These are phyloP conservation scores for Fusarium xylarioides DNA, from an alignment of 2,329 filamentous ascomycete genomes.

Conservation along the genomic window DNA sequence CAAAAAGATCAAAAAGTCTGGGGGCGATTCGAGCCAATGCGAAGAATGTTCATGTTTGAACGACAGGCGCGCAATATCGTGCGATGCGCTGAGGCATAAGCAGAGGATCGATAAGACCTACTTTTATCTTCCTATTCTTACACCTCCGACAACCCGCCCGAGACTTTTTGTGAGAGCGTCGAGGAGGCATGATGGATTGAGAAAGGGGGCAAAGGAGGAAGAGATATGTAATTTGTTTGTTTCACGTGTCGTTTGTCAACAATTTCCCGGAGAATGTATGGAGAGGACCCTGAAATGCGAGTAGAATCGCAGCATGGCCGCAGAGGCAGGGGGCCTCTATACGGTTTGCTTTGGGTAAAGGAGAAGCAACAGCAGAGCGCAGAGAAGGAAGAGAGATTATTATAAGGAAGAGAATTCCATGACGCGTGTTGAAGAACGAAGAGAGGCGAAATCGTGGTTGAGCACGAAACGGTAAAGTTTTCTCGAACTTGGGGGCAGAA, in stretches of 20 bases:
- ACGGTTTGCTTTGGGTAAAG: slow-evolving; percentile 17
- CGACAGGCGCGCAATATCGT: neutral
- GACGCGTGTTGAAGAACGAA: slow-evolving; percentile 26
- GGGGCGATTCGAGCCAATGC: neutral
- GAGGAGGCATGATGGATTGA: slow-evolving; percentile 63
- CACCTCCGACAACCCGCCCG: slow-evolving; percentile 72
- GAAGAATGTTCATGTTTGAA: neutral
- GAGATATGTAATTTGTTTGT: neutral
- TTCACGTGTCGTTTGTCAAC: slow-evolving; percentile 36
- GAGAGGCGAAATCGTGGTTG: slow-evolving; percentile 40
- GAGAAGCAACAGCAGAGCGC: slow-evolving; percentile 32
- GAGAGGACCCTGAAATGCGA: slow-evolving; percentile 39
- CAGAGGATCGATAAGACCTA: slow-evolving; percentile 43
- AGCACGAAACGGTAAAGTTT: slow-evolving; percentile 29
- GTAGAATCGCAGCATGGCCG: slow-evolving; percentile 45
- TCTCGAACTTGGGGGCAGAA: slow-evolving; percentile 6
- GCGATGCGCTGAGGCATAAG: slow-evolving; percentile 12
- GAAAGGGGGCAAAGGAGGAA: neutral
- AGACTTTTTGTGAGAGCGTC: slow-evolving; percentile 76
- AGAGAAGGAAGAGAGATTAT: slow-evolving; percentile 21
- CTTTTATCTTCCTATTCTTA: slow-evolving; percentile 76
- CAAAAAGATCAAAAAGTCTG: neutral
- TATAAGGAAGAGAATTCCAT: slow-evolving; percentile 33
- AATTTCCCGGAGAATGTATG: slow-evolving; percentile 33
- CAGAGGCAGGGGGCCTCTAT: slow-evolving; percentile 39